Evolutionary conservation across 805 yeast genomes (phyloP).

Genomic region (Lachancea fermentati): DNA sequence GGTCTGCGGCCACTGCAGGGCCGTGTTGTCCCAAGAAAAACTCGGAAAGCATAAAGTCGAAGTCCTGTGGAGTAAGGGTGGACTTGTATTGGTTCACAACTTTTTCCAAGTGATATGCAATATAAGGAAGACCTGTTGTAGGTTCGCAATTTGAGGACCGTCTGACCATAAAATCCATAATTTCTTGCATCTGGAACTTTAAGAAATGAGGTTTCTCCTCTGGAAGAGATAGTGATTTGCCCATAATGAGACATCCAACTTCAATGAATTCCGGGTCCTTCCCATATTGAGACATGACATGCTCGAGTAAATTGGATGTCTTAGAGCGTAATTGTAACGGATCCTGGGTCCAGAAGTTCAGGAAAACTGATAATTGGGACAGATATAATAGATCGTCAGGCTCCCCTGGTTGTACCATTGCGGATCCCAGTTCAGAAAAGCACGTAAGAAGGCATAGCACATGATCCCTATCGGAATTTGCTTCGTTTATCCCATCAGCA

Average conservation of each 20-base stretch:
- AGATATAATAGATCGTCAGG: conserved; percentile 23
- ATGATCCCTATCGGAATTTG: conserved; percentile 37
- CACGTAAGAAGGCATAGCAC: conserved; percentile 54
- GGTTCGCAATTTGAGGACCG: conserved; percentile 25
- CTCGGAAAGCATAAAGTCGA: conserved; percentile 35
- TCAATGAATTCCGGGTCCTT: conserved; percentile 52
- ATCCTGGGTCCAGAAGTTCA: conserved; percentile 46
- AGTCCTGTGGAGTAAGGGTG: conserved; percentile 27
- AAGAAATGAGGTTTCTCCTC: conserved; percentile 30
- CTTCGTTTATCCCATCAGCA: conserved; percentile 15
- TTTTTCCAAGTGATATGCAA: conserved; percentile 42
- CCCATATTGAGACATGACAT: conserved; percentile 33
- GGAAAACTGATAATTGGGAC: conserved; percentile 23
- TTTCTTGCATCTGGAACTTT: conserved; percentile 24
- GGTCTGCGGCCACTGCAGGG: conserved; percentile 42
- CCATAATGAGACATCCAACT: conserved; percentile 53
- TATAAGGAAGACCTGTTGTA: conserved; percentile 37
- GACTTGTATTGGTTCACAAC: conserved; percentile 37
- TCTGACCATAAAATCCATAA: conserved; percentile 23
- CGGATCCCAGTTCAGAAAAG: conserved; percentile 65
- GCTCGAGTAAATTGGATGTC: conserved; percentile 40
- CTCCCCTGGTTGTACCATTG: conserved; percentile 52
- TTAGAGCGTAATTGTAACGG: conserved; percentile 40
- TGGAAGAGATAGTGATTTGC: conserved; percentile 25
- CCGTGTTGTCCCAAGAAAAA: conserved; percentile 36